Percentiles rank a stretch among this genome's conserved stretches.
Conservation (phyloP, 805 yeast species). For the Ogataea trehalophila region DNA sequence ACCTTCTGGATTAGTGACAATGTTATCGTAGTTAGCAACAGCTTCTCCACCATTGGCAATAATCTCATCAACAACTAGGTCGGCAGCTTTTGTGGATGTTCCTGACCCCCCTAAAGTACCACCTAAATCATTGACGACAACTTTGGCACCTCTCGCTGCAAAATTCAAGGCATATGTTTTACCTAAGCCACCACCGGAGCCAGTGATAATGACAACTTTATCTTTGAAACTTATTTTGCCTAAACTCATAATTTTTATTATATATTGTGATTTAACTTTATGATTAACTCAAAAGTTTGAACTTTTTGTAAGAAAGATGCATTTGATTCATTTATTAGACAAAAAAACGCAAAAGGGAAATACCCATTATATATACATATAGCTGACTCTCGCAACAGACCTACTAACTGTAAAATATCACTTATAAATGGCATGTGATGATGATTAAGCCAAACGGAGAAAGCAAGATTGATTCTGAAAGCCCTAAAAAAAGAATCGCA, state of each 20-base stretch:
- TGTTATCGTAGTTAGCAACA: constrained; percentile 91
- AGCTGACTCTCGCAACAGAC: no score
- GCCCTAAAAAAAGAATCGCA: no score
- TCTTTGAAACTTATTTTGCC: constrained; percentile 53
- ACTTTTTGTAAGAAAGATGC: no score
- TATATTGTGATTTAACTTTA: no score
- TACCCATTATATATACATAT: no score
- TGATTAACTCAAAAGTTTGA: no score
- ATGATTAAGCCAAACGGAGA: no score
- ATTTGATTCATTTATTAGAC: no score
- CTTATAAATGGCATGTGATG: no score
- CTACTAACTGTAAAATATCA: no score
- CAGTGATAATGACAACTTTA: constrained; percentile 89
- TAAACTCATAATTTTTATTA: not conserved
- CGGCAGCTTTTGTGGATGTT: constrained; percentile 72
- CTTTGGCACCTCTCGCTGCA: constrained; percentile 90
- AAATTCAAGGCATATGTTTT: constrained; percentile 80
- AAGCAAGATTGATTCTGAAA: no score
- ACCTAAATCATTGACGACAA: constrained; percentile 92
- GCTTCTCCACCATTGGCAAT: constrained; percentile 73
- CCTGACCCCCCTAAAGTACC: constrained; percentile 76
- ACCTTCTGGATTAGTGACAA: constrained; percentile 73
- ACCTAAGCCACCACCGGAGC: constrained; percentile 98
- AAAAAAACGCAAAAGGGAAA: no score
- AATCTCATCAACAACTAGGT: constrained; percentile 83